phyloP scores from a whole-genome alignment of 805 yeast genomes.

The Nakazawaea sp. region DNA sequence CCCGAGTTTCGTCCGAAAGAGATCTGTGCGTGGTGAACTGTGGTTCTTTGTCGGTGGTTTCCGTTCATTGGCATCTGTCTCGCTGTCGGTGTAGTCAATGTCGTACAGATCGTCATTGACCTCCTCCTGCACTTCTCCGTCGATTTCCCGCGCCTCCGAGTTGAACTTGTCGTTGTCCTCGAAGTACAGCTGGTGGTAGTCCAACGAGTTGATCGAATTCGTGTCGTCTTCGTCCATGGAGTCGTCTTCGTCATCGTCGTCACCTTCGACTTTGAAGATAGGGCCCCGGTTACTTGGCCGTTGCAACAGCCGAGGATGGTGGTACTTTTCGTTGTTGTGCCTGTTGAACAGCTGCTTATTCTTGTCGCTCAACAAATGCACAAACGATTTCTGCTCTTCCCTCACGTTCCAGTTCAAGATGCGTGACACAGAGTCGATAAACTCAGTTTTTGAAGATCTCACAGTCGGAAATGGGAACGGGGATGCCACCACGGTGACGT shows the following conservation, averaged over 20 bases:
- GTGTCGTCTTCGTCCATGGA: slow-evolving; percentile 12
- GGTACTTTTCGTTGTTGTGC: slow-evolving; percentile 21
- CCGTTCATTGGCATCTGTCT: slow-evolving; percentile 14
- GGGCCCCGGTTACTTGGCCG: too few relatives aligned
- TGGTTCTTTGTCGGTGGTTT: too few relatives aligned
- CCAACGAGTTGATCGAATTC: slow-evolving; percentile 9
- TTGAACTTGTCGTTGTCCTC: slow-evolving; percentile 12
- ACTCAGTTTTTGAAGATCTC: slow-evolving; percentile 62
- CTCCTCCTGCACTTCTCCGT: background rate
- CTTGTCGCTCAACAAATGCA: slow-evolving; percentile 50
- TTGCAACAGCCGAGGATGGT: background rate
- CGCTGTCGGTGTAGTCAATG: slow-evolving; percentile 21
- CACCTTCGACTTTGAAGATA: background rate
- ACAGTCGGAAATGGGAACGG: slow-evolving; percentile 95
- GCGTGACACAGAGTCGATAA: slow-evolving; percentile 78
- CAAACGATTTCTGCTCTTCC: slow-evolving; percentile 80
- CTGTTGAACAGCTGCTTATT: slow-evolving; percentile 35
- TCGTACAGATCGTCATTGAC: slow-evolving; percentile 18
- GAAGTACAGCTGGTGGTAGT: slow-evolving; percentile 12
- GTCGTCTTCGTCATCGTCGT: slow-evolving; percentile 3
- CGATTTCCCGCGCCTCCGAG: slow-evolving; percentile 10
- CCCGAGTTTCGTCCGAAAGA: too few relatives aligned
- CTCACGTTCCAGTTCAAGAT: slow-evolving; percentile 92
- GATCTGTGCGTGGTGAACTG: too few relatives aligned
- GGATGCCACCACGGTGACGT: slow-evolving; percentile 77